Evolutionary conservation across 805 yeast species (phyloP).

Genomic region (Pichia nakasei): DNA sequence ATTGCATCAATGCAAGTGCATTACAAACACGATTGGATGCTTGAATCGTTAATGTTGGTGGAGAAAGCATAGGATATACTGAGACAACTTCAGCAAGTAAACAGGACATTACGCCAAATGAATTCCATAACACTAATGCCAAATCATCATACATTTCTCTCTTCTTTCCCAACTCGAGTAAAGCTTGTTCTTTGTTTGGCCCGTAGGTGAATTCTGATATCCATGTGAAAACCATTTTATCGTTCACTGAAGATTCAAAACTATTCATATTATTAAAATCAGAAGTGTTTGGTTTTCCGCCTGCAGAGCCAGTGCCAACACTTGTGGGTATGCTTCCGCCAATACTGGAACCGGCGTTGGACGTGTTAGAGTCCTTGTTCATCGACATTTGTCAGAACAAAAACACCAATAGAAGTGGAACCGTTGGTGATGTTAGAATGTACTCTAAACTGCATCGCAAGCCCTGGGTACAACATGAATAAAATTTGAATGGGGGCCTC

Average conservation of each 20-base stretch:
- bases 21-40: slow-evolving; percentile 91
- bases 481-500: no score
- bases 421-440: no score
- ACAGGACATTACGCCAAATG: slow-evolving; percentile 94
- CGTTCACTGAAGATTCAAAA: slow-evolving; percentile 39
- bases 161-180: slow-evolving; percentile 85
- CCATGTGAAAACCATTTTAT: slow-evolving; percentile 84
- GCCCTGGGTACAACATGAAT: no score
- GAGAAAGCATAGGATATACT: slow-evolving; percentile 83
- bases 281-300: no score
- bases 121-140: slow-evolving; percentile 89
- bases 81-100: slow-evolving; percentile 80
- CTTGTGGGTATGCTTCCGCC: no score
- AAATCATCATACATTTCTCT: slow-evolving; percentile 92
- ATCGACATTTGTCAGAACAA: no score
- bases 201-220: slow-evolving; percentile 85
- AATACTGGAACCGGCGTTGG: no score
- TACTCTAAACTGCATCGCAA: no score
- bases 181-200: slow-evolving; percentile 85
- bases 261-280: no score
- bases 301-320: no score
- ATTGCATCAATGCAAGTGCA: slow-evolving; percentile 87
- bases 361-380: no score
- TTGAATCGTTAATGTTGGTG: slow-evolving; percentile 78
- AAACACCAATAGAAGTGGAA: no score